Conservation (phyloP, 768 basidiomycete species). For the Gymnopilus dilepis region DNA sequence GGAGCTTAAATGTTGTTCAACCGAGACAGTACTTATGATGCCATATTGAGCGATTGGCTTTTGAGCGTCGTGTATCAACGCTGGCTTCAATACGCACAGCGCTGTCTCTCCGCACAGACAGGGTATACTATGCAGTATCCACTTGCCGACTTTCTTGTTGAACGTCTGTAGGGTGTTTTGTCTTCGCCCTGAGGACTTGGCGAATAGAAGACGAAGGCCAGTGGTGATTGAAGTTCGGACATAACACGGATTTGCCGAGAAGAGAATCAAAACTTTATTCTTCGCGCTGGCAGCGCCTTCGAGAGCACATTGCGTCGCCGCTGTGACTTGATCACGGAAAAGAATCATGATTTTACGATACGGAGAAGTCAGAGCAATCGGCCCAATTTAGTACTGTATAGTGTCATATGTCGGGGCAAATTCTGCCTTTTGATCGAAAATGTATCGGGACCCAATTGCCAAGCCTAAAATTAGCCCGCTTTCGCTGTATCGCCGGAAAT, state of each 20-base stretch:
- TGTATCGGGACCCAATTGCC: conserved; percentile 28
- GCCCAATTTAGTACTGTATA: conserved; percentile 20
- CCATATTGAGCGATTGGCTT: neutral
- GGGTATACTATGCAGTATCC: conserved; percentile 16
- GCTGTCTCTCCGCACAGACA: conserved; percentile 14
- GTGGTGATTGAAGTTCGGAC: conserved; percentile 25
- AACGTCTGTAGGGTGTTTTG: neutral
- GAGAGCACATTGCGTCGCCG: neutral
- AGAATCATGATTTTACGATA: conserved; percentile 7
- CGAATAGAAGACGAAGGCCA: conserved; percentile 4
- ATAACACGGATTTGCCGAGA: conserved; percentile 28
- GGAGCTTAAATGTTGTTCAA: neutral
- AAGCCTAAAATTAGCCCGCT: conserved; percentile 31
- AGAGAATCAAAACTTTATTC: conserved; percentile 15
- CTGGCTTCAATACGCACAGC: too few species aligned
- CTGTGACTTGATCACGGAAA: conserved; percentile 2
- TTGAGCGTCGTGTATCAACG: conserved; percentile 10
- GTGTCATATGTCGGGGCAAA: conserved; percentile 24
- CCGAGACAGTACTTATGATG: neutral
- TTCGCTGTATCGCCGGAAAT: conserved; percentile 40
- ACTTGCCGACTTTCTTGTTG: conserved; percentile 5
- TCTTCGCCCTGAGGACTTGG: conserved; percentile 4
- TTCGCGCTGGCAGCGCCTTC: conserved; percentile 6
- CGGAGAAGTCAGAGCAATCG: conserved; percentile 4
- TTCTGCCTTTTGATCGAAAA: conserved; percentile 24